Evolutionary conservation across 768 basidiomycete genomes (phyloP).

Genomic region (Trametes gibbosa): DNA sequence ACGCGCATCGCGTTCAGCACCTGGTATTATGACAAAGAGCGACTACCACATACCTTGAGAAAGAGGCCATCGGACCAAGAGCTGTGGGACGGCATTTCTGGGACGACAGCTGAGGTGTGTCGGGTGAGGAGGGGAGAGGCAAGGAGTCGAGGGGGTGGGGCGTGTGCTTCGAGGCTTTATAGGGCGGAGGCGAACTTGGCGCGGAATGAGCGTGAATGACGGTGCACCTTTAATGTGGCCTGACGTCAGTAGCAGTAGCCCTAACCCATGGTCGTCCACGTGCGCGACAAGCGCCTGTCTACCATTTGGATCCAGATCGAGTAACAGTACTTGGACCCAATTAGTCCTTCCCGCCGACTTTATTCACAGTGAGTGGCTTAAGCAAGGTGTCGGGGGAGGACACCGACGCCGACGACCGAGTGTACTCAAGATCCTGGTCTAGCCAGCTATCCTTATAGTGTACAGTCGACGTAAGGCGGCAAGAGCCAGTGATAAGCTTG

Average conservation of each 20-base stretch:
- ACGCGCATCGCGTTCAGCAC: neutral
- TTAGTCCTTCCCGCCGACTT: too few relatives aligned
- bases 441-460: too few relatives aligned
- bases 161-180: constrained; percentile 11
- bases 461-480: too few relatives aligned
- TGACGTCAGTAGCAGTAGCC: constrained; percentile 11
- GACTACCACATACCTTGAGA: constrained; percentile 56
- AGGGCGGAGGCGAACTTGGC: constrained; percentile 1
- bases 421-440: too few relatives aligned
- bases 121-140: neutral
- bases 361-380: too few relatives aligned
- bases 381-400: too few relatives aligned
- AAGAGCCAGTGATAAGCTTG: too few relatives aligned
- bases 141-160: constrained; percentile 6
- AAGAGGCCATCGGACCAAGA: constrained; percentile 81
- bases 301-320: too few relatives aligned
- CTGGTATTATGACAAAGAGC: neutral
- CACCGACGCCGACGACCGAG: too few relatives aligned
- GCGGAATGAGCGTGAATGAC: neutral
- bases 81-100: constrained; percentile 31
- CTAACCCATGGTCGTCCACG: too few relatives aligned
- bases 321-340: too few relatives aligned
- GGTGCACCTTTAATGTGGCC: neutral
- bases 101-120: neutral
- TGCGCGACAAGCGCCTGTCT: too few relatives aligned